phyloP scores from a whole-genome alignment of 2,329 filamentous ascomycete genomes.

The Aspergillus sp. region DNA sequence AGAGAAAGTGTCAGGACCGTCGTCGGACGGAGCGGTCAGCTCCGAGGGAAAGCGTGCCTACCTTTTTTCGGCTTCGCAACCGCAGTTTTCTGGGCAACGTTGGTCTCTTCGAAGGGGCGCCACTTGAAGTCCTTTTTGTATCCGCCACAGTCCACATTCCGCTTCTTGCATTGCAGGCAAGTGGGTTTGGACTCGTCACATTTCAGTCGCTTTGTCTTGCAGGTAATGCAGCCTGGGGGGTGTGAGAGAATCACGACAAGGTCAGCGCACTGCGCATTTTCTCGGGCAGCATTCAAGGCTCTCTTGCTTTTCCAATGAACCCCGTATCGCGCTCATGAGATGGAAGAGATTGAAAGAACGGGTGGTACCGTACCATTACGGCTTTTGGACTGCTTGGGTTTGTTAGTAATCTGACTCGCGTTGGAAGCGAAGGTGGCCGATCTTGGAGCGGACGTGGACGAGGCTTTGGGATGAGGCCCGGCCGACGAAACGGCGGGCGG shows the following conservation, averaged over 20 bases:
- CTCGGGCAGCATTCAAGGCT: conserved; percentile 6
- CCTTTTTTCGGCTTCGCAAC: conserved; percentile 48
- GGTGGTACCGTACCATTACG: conserved; percentile 62
- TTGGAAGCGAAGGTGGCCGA: conserved; percentile 12
- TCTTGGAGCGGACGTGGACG: conserved; percentile 26
- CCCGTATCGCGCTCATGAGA: conserved; percentile 4
- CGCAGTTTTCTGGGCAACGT: conserved; percentile 41
- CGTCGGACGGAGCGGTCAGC: not conserved
- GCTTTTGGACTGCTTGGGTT: conserved; percentile 73
- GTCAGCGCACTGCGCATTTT: conserved; percentile 30
- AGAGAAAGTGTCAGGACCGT: conserved; percentile 1
- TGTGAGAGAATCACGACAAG: conserved; percentile 18
- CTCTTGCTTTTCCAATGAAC: conserved; percentile 5
- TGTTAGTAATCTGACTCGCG: conserved; percentile 35
- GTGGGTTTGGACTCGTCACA: conserved; percentile 71
- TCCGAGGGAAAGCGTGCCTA: conserved; percentile 18
- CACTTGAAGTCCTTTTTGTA: conserved; percentile 78
- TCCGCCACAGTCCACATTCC: conserved; percentile 66
- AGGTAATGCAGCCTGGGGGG: conserved; percentile 65
- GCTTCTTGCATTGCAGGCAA: conserved; percentile 65
- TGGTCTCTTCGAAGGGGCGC: conserved; percentile 67
- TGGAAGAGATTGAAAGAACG: conserved; percentile 11
- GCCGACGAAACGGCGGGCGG: conserved; percentile 24
- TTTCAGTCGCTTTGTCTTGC: conserved; percentile 71
- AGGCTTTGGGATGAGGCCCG: conserved; percentile 24